These are phyloP conservation scores for Ascochyta pisi DNA, from an alignment of 2,329 filamentous ascomycete species.

Conservation along the genomic window DNA sequence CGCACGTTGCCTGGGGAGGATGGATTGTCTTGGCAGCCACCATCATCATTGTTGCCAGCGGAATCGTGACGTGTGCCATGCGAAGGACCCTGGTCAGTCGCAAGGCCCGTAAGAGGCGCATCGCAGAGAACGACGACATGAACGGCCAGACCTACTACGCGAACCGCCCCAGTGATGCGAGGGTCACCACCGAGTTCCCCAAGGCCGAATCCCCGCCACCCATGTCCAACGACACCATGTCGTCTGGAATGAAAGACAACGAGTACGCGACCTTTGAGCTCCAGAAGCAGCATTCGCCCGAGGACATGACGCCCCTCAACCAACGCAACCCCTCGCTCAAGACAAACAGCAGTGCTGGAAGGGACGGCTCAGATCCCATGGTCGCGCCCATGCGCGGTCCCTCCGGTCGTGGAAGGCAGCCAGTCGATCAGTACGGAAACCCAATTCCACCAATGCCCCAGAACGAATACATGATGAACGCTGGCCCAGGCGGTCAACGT, in stretches of 20 bases:
- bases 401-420: conserved; percentile 48
- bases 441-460: conserved; percentile 54
- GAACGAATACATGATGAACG: conserved; percentile 53
- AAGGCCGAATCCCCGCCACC: conserved; percentile 63
- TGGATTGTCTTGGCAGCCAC: conserved; percentile 92
- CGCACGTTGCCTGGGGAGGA: conserved; percentile 91
- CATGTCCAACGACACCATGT: conserved; percentile 62
- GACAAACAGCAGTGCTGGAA: conserved; percentile 57
- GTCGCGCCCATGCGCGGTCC: conserved; percentile 44
- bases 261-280: conserved; percentile 71
- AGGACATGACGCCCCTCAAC: conserved; percentile 76
- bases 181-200: conserved; percentile 50
- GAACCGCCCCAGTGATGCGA: conserved; percentile 48
- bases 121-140: conserved; percentile 96
- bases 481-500: conserved; percentile 47
- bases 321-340: conserved; percentile 67
- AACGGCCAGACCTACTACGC: conserved; percentile 89
- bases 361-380: conserved; percentile 50
- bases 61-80: conserved; percentile 92
- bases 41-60: conserved; percentile 80
- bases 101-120: conserved; percentile 90
- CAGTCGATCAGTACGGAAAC: conserved; percentile 71
- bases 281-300: conserved; percentile 64
- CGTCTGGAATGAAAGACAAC: conserved; percentile 58
- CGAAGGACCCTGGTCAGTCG: conserved; percentile 87